phyloP scores from a whole-genome alignment of 768 basidiomycete species.

The Pulveroboletus sp. region DNA sequence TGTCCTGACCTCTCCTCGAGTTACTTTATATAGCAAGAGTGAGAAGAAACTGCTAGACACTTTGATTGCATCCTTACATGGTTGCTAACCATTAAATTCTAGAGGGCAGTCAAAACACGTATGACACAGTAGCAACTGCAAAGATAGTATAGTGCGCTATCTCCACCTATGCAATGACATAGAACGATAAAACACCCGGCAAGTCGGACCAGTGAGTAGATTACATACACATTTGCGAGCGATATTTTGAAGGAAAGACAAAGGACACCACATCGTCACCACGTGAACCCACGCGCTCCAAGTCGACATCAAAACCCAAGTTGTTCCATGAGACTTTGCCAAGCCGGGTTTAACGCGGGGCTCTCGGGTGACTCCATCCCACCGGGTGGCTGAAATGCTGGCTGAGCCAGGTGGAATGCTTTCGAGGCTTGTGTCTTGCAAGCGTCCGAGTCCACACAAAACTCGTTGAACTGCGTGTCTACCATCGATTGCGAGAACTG shows the following conservation, averaged over 20 bases:
- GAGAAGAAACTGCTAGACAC: too few species aligned
- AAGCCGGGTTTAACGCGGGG: slow-evolving; percentile 52
- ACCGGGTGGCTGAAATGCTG: slow-evolving; percentile 2
- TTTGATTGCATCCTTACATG: too few species aligned
- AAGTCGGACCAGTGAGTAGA: not conserved
- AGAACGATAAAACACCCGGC: too few species aligned
- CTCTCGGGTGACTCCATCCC: slow-evolving; percentile 13
- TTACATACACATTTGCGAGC: not conserved
- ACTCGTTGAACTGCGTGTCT: slow-evolving; percentile 27
- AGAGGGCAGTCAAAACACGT: too few species aligned
- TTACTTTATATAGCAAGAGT: too few species aligned
- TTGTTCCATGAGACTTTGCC: slow-evolving; percentile 67
- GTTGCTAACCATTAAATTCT: too few species aligned
- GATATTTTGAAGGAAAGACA: not conserved
- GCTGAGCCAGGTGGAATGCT: slow-evolving; percentile 14
- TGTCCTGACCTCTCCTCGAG: too few species aligned
- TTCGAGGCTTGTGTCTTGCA: slow-evolving; percentile 11
- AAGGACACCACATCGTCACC: not conserved
- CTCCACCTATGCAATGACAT: too few species aligned
- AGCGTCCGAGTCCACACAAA: slow-evolving; percentile 13
- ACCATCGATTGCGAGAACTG: slow-evolving; percentile 27
- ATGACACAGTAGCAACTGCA: too few species aligned
- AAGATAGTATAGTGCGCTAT: too few species aligned
- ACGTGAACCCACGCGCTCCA: not conserved
- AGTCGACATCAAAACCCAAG: slow-evolving; percentile 42